Evolutionary conservation across 2,329 filamentous ascomycete genomes (phyloP), one percentile per base, ranked within the genome.

Genomic region (Pseudopyricularia javanii): DNA sequence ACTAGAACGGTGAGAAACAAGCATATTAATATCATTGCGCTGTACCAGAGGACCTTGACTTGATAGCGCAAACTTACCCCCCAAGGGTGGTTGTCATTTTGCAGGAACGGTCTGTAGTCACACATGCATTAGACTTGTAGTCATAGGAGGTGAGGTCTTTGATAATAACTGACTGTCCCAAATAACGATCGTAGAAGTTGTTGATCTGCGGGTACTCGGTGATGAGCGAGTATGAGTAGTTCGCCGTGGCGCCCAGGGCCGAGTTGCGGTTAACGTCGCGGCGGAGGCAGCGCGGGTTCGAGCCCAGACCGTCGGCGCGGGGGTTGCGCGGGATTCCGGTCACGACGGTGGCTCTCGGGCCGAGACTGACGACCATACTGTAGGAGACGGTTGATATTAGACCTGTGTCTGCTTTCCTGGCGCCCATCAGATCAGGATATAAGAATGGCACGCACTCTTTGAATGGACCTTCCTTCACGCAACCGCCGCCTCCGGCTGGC

Each of bases 401-500:
- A 7, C 15, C 26, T 4, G 12, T 1, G 9, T 37, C 2, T 12
- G 9, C 2, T 50, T 8, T 35, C 1, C 6, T 2, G 28, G 5
- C 35, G 45, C 32, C 3, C 22, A 62, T 63, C 8, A 56, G 28
- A 22, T 15, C 7, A 3, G 28, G 8, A 8, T 20, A 20, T 15
- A 3, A 43, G 22, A 14, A 20, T 6, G 7, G 40, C 17, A 50
- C 50, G 24, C 17, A 69, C 63, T 71, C 70, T 26, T 62, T 62
- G 22, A 79, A 70, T 0, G 78, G 78, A 0, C 76, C 76, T 2
- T 63, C 63, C 3, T 63, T 68, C 4, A 81, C 67, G 58, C 78
- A 82, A 3, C 78, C 78, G 26, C 79, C 78, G 12, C 78, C 79
- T 3, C 69, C 69, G 11, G 70, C 78, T 0, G 75, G n/a, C 24